Conservation (phyloP, 2,329 filamentous ascomycete species). For the Cladophialophora carrionii region DNA sequence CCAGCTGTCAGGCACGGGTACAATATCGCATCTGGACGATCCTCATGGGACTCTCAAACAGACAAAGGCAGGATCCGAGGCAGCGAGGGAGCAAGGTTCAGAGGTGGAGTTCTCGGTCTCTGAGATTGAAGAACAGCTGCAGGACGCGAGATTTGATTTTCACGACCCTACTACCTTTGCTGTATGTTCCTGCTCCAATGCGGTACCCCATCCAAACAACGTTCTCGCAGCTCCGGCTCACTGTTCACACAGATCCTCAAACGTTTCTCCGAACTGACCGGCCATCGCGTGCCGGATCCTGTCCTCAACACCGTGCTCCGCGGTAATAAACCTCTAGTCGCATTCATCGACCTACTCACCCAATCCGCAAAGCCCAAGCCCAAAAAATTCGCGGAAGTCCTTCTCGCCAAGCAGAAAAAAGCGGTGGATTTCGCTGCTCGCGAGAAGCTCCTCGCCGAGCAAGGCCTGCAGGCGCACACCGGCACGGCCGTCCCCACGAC, state of each 20-base stretch:
- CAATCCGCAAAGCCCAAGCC: slow-evolving; percentile 58
- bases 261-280: slow-evolving; percentile 78
- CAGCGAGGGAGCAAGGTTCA: slow-evolving; percentile 11
- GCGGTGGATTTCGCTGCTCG: slow-evolving; percentile 10
- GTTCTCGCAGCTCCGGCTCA: neutral
- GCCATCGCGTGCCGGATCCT: slow-evolving; percentile 72
- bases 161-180: slow-evolving; percentile 64
- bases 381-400: slow-evolving; percentile 43
- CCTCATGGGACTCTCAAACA: slow-evolving; percentile 9
- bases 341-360: slow-evolving; percentile 43
- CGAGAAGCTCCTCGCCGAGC: slow-evolving; percentile 2
- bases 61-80: slow-evolving; percentile 1
- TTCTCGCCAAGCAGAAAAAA: slow-evolving; percentile 27
- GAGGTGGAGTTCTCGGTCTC: slow-evolving; percentile 38
- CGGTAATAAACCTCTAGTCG: slow-evolving; percentile 60
- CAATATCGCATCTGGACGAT: slow-evolving; percentile 25
- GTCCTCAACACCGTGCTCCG: slow-evolving; percentile 60
- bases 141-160: slow-evolving; percentile 60
- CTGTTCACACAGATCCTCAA: slow-evolving; percentile 68
- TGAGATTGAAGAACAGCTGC: slow-evolving; percentile 38
- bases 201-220: neutral
- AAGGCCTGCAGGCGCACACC: neutral
- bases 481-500: neutral
- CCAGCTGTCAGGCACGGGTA: slow-evolving; percentile 16
- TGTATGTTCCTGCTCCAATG: slow-evolving; percentile 56